Evolutionary conservation across 106 monocot genomes (phyloP).

Genomic region (Dendrobium nobile): DNA sequence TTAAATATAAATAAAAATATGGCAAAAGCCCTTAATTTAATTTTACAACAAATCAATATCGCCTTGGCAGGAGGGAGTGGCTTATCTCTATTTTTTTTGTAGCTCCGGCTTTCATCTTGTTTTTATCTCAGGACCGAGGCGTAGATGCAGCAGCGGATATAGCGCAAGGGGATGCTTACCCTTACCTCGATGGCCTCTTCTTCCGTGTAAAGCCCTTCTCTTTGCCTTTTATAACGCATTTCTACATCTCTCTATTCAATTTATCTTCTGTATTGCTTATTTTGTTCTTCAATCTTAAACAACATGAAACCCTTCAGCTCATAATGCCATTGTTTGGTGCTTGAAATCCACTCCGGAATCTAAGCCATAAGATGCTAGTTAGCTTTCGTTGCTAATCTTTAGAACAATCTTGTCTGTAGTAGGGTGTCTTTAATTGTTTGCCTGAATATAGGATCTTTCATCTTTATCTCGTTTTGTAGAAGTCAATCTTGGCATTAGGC

Average conservation of each 20-base stretch:
- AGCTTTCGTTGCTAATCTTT: neutral
- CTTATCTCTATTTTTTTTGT: no score
- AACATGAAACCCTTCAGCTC: neutral
- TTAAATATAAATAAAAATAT: no score
- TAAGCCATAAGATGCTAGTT: neutral
- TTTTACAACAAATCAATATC: no score
- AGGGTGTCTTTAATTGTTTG: neutral
- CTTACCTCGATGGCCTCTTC: constrained; percentile 2
- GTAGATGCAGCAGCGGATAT: neutral
- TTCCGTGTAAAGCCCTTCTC: neutral
- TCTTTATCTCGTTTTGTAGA: neutral
- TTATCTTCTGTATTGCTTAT: neutral
- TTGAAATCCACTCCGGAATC: neutral
- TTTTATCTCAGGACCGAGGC: no score
- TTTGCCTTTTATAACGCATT: neutral
- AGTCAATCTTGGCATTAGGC: neutral
- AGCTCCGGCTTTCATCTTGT: no score
- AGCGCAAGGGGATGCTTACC: neutral
- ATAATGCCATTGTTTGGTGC: neutral
- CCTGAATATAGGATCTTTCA: neutral
- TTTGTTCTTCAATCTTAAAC: neutral
- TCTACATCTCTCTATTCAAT: neutral
- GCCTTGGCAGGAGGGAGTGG: no score
- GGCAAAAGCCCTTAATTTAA: no score
- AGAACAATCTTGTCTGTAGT: neutral